Evolutionary conservation across 768 basidiomycete species (phyloP).

Genomic region (Amanita pseudoporphyria): DNA sequence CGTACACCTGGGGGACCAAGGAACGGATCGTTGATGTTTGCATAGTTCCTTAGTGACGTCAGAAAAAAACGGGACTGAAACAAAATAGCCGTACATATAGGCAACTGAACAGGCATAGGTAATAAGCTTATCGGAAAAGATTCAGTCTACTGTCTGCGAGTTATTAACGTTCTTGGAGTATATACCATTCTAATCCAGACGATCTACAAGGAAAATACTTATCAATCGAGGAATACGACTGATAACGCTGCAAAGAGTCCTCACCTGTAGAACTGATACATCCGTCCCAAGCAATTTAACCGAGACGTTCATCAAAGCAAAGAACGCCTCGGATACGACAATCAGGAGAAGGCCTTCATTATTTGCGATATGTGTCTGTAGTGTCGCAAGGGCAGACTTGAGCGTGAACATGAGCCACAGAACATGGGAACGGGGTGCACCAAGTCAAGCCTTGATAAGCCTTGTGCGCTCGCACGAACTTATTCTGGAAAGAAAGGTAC

Average conservation of each 20-base stretch:
- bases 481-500: too few species aligned
- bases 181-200: background rate
- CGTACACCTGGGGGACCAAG: constrained; percentile 65
- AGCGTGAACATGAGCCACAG: too few species aligned
- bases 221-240: constrained; percentile 16
- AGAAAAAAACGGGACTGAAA: background rate
- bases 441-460: too few species aligned
- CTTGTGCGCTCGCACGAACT: too few species aligned
- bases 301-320: background rate
- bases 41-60: constrained; percentile 25
- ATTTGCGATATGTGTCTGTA: background rate
- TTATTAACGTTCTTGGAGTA: background rate
- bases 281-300: constrained; percentile 1
- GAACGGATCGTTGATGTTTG: constrained; percentile 40
- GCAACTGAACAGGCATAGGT: constrained; percentile 1
- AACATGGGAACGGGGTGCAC: too few species aligned
- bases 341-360: constrained; percentile 4
- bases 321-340: constrained; percentile 1
- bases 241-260: background rate
- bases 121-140: background rate
- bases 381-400: too few species aligned
- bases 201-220: constrained; percentile 12
- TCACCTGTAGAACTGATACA: background rate
- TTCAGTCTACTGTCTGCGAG: background rate
- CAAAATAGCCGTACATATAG: background rate